Evolutionary conservation across 805 yeast species (phyloP).

Genomic region (Candida silvatica): DNA sequence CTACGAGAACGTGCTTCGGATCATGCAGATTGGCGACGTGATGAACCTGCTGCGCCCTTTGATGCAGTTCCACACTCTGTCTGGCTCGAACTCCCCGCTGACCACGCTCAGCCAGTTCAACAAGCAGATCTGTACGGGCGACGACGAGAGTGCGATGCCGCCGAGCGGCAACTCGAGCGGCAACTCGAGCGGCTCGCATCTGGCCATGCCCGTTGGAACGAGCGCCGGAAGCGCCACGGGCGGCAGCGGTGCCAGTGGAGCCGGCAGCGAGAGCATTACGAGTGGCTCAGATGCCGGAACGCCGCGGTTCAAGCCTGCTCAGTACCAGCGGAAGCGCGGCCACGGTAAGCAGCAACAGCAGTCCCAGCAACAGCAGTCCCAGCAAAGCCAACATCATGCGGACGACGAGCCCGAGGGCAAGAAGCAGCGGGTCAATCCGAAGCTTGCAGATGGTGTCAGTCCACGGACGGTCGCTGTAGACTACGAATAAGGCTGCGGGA

Average conservation of each 20-base stretch:
- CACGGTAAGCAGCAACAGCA: slow-evolving; percentile 16
- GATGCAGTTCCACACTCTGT: slow-evolving; percentile 38
- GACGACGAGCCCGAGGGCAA: slow-evolving; percentile 29
- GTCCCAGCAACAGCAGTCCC: neutral
- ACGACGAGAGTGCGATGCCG: too few relatives aligned
- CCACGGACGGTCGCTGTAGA: slow-evolving; percentile 6
- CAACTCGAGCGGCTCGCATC: too few relatives aligned
- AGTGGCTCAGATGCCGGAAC: too few relatives aligned
- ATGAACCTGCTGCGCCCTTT: slow-evolving; percentile 65
- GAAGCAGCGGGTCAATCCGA: slow-evolving; percentile 22
- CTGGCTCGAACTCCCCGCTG: slow-evolving; percentile 35
- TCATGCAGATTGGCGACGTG: slow-evolving; percentile 68
- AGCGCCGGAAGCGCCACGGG: slow-evolving; percentile 12
- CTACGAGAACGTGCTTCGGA: slow-evolving; percentile 56
- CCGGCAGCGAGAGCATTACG: too few relatives aligned
- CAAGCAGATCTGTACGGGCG: slow-evolving; percentile 14
- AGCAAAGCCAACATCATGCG: neutral
- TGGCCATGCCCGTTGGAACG: too few relatives aligned
- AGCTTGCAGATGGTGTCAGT: slow-evolving; percentile 11
- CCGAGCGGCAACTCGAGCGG: too few relatives aligned
- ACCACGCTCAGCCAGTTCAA: slow-evolving; percentile 50
- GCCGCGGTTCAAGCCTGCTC: too few relatives aligned
- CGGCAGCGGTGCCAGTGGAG: too few relatives aligned
- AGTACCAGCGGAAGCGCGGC: neutral
- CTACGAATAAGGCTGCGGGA: too few relatives aligned